Evolutionary conservation across 805 yeast genomes (phyloP), one percentile per base, ranked within the genome.

Genomic region (Yamadazyma sp.): DNA sequence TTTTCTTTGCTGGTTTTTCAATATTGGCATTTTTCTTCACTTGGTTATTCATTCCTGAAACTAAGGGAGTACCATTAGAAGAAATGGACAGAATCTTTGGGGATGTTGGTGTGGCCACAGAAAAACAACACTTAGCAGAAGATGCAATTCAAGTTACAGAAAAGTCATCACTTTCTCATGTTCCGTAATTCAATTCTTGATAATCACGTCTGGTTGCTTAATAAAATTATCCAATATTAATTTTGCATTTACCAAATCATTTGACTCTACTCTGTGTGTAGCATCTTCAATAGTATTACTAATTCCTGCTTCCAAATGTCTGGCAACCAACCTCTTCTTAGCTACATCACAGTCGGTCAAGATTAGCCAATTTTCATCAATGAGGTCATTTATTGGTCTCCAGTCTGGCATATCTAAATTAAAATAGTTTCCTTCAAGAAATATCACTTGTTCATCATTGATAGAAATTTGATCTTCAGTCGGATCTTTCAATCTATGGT

Each of bases 391-490:
- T 11, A 82, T 73, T 13, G 58, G 54, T 32, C 50, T 38, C 95
- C 96, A 87, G 11, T 76, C 75, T 22, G 69, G 73, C 22, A 71
- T 70, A 23, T 72, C 51, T 33, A 86, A 62, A 31, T 80, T 68
- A 7, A 87, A 64, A 53, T 88, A 87, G 32, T 82, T 64, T 0
- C 96, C 96, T 53, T 87, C 96, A 27, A 86, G 51, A 3, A 87
- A 69, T 3, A 87, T 57, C 1, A 86, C 69, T 39, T 76, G 61
- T 4, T 56, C 61, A 0, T 75, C 61, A 2, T 58, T 51, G 1
- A 86, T 69, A 2, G 42, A 50, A 11, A 76, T 68, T n/a, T 70
- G 80, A 37, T 68, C 65, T 11, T 69, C 75, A 2, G 69, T 65
- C 0, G 96, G 96, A 50, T 88, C 96, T 45, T 79, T 79, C 46